Conservation (phyloP, 1,284 basidiomycete species). For the Pyrrhoderma lamaoense region DNA sequence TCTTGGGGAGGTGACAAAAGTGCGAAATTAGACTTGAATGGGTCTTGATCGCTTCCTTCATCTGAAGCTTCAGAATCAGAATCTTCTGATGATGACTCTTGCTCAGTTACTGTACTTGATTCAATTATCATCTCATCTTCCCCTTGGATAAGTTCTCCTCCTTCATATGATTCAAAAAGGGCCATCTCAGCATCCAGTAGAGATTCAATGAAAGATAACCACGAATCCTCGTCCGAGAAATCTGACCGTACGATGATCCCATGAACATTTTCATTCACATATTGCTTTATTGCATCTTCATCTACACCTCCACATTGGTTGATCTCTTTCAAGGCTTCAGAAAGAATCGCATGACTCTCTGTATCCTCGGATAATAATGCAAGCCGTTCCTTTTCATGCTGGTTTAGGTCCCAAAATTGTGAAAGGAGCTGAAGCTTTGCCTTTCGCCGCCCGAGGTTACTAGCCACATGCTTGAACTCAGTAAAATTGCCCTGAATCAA, state of each 20-base stretch:
- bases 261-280: constrained; percentile 27
- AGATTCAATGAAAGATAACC: constrained; percentile 44
- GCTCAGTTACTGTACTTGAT: background rate
- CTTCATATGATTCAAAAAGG: constrained; percentile 25
- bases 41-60: constrained; percentile 20
- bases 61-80: constrained; percentile 21
- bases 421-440: constrained; percentile 4
- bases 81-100: constrained; percentile 17
- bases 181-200: constrained; percentile 48
- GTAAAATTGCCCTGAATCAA: constrained; percentile 8
- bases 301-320: constrained; percentile 1
- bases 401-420: constrained; percentile 8
- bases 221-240: constrained; percentile 56
- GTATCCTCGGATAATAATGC: constrained; percentile 7
- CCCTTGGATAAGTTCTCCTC: constrained; percentile 22
- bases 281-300: background rate
- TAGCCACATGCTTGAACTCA: constrained; percentile 3
- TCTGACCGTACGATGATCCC: constrained; percentile 65
- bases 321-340: constrained; percentile 11
- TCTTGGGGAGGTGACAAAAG: constrained; percentile 39
- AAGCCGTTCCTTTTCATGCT: constrained; percentile 5
- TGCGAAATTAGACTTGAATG: constrained; percentile 36
- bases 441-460: constrained; percentile 4
- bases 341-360: background rate
- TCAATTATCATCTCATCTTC: constrained; percentile 15